Evolutionary conservation across 805 yeast species (phyloP).

Genomic region (Suhomyces kilbournensis): DNA sequence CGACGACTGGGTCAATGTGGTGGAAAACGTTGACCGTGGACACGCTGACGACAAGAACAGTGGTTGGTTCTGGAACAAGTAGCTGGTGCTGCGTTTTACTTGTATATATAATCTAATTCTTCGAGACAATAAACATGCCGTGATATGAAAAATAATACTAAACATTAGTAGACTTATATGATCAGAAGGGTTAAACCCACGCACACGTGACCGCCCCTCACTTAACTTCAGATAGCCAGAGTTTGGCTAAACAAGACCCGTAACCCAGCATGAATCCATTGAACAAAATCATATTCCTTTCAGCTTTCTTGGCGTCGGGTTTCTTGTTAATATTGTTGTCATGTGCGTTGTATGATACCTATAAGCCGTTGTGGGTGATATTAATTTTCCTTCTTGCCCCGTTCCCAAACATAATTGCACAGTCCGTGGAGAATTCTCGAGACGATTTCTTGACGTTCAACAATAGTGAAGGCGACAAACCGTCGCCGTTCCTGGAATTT

Average conservation of each 20-base stretch:
- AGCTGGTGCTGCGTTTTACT: not conserved
- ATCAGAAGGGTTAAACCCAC: not conserved
- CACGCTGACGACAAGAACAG: conserved; percentile 6
- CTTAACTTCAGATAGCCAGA: not conserved
- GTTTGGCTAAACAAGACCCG: not conserved
- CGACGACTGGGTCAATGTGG: conserved; percentile 30
- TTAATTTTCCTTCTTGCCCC: conserved; percentile 43
- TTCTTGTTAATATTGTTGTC: conserved; percentile 42
- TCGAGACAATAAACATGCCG: not conserved
- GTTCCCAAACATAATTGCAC: conserved; percentile 40
- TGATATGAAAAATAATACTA: not conserved
- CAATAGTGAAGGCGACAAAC: conserved; percentile 36
- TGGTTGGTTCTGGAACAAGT: conserved; percentile 25
- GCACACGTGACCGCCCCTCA: not conserved
- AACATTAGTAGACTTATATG: not conserved
- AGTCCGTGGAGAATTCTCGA: conserved; percentile 34
- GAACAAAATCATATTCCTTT: conserved; percentile 44
- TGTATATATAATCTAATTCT: not conserved
- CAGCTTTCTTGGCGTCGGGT: conserved; percentile 46
- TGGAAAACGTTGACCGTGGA: conserved; percentile 21
- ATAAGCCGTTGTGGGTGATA: conserved; percentile 43
- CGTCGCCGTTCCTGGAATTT: conserved; percentile 37
- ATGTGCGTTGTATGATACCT: conserved; percentile 44
- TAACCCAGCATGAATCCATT: conserved; percentile 37
- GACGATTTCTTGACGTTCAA: conserved; percentile 45